Conservation (phyloP, 257 asterid genomes). For the Forsythia viridissima region DNA sequence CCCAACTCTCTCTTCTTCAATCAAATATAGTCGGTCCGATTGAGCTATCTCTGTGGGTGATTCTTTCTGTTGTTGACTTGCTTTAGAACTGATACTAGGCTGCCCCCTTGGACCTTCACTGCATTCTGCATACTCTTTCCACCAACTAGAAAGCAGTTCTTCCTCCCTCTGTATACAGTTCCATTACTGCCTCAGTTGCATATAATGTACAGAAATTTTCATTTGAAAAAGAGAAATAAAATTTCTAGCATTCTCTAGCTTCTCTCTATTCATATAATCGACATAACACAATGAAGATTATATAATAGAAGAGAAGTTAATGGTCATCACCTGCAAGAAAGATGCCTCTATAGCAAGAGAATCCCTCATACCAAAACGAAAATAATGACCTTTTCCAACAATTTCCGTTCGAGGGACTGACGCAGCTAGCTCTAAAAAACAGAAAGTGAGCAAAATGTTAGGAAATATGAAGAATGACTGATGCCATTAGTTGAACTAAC, state of each 20-base stretch:
- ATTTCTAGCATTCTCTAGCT: neutral
- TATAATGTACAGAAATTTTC: neutral
- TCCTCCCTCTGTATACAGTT: conserved; percentile 72
- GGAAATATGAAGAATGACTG: neutral
- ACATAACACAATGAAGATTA: neutral
- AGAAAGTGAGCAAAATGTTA: conserved; percentile 11
- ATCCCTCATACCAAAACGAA: conserved; percentile 96
- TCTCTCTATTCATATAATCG: neutral
- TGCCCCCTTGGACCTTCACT: conserved; percentile 85
- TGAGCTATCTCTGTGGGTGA: conserved; percentile 40
- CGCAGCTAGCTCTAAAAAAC: conserved; percentile 76
- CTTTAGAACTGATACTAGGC: conserved; percentile 33
- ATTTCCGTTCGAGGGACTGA: conserved; percentile 77
- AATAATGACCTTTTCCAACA: conserved; percentile 89
- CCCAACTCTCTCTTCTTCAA: conserved; percentile 95
- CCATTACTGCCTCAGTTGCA: neutral
- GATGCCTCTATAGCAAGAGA: conserved; percentile 97
- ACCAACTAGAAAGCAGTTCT: conserved; percentile 87
- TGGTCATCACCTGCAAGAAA: conserved; percentile 74
- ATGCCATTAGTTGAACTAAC: neutral
- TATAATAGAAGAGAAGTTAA: conserved; percentile 5
- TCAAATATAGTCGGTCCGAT: conserved; percentile 35
- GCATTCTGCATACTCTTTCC: conserved; percentile 97
- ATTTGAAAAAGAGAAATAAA: neutral
- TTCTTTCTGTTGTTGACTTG: conserved; percentile 30